These are phyloP conservation scores for Pholiota microspora DNA, from an alignment of 768 basidiomycete genomes.

Conservation along the genomic window DNA sequence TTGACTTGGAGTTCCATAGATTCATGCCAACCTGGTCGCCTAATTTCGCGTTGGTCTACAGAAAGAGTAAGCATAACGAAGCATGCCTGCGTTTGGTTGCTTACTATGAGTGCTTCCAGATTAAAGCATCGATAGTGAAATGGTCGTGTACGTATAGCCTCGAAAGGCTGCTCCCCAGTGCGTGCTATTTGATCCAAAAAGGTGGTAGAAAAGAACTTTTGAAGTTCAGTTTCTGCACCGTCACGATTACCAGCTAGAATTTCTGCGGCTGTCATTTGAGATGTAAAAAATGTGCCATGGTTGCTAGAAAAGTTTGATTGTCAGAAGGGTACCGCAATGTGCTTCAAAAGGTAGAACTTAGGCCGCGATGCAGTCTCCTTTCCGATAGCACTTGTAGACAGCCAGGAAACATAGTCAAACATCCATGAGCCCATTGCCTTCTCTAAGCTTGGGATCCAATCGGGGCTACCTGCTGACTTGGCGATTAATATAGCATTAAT, in stretches of 20 bases:
- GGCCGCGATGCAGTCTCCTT: conserved; percentile 37
- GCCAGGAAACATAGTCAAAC: conserved; percentile 41
- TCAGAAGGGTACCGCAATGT: no score
- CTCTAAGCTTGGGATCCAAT: conserved; percentile 42
- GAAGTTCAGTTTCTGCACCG: conserved; percentile 37
- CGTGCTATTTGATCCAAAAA: conserved; percentile 48
- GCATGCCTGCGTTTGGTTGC: conserved; percentile 14
- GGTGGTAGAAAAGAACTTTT: conserved; percentile 37
- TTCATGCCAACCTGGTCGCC: conserved; percentile 49
- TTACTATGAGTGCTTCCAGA: conserved; percentile 54
- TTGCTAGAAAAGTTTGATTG: conserved; percentile 46
- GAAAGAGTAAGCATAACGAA: background rate
- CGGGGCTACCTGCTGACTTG: conserved; percentile 29
- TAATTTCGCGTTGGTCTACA: conserved; percentile 50
- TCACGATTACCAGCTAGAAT: conserved; percentile 36
- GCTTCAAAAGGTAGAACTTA: conserved; percentile 40
- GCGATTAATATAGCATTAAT: conserved; percentile 44
- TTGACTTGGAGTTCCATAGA: conserved; percentile 44
- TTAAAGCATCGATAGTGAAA: conserved; percentile 61
- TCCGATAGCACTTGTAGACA: conserved; percentile 40
- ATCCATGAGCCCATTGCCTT: conserved; percentile 42
- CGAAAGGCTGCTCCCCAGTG: conserved; percentile 57
- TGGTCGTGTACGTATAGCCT: conserved; percentile 51
- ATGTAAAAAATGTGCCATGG: conserved; percentile 48
- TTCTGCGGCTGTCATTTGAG: conserved; percentile 42